Percentiles rank a stretch among this genome's conserved stretches.
Evolutionary conservation across 306 rosid species (phyloP).

Genomic region (Quercus variabilis): DNA sequence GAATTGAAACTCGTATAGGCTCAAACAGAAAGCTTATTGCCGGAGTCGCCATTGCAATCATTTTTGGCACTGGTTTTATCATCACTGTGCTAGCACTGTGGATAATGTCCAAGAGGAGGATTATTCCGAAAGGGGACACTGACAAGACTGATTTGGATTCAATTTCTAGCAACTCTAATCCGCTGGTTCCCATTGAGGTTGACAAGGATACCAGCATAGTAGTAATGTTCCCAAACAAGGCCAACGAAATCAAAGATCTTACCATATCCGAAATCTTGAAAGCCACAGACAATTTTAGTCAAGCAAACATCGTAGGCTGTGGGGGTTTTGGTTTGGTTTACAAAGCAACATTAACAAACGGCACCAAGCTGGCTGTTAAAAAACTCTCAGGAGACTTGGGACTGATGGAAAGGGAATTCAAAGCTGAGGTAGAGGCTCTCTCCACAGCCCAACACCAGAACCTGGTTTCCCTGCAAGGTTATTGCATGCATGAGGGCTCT

Average conservation of each 20-base stretch:
- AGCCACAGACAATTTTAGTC: conserved; percentile 87
- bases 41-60: conserved; percentile 37
- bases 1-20: conserved; percentile 18
- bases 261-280: conserved; percentile 71
- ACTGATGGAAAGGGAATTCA: conserved; percentile 91
- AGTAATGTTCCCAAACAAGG: conserved; percentile 68
- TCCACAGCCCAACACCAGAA: conserved; percentile 90
- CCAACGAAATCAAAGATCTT: conserved; percentile 67
- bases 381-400: conserved; percentile 94
- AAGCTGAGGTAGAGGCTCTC: conserved; percentile 89
- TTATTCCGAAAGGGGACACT: conserved; percentile 69
- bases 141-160: conserved; percentile 70
- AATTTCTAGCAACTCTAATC: conserved; percentile 50
- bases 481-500: conserved; percentile 71
- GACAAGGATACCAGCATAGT: conserved; percentile 74
- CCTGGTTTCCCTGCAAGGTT: conserved; percentile 87
- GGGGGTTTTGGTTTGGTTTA: conserved; percentile 98
- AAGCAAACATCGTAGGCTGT: conserved; percentile 87
- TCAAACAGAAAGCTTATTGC: conserved; percentile 44
- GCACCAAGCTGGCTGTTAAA: conserved; percentile 75
- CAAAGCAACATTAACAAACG: conserved; percentile 72
- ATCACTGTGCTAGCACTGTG: conserved; percentile 48
- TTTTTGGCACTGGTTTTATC: conserved; percentile 49
- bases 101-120: conserved; percentile 80
- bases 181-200: conserved; percentile 50